Evolutionary conservation across 139 green algal species (phyloP).

Genomic region (Picochlorum sp.): DNA sequence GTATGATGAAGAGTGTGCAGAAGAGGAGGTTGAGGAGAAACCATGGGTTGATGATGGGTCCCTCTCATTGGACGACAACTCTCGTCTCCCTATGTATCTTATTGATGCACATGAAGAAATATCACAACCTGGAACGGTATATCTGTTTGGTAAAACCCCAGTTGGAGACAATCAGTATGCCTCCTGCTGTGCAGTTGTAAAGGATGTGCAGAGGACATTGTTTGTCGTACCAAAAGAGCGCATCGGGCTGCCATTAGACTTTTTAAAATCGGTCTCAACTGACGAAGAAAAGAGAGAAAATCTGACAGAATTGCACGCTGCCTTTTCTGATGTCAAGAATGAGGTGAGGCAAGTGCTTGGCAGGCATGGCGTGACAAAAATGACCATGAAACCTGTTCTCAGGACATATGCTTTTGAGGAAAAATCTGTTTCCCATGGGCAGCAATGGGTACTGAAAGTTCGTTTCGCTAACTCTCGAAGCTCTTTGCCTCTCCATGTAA

Average conservation of each 20-base stretch:
- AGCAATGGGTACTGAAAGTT: constrained; percentile 91
- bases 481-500: constrained; percentile 51
- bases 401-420: constrained; percentile 91
- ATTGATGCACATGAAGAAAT: constrained; percentile 84
- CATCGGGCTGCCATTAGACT: constrained; percentile 11
- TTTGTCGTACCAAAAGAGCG: constrained; percentile 73
- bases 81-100: constrained; percentile 75
- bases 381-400: constrained; percentile 79
- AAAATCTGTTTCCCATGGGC: constrained; percentile 52
- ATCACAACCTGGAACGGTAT: constrained; percentile 58
- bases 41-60: constrained; percentile 19
- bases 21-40: constrained; percentile 1
- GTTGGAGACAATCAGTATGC: constrained; percentile 22
- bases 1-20: constrained; percentile 25
- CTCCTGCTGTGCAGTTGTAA: constrained; percentile 60
- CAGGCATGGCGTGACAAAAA: constrained; percentile 47
- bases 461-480: constrained; percentile 49
- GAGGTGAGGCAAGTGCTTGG: constrained; percentile 66
- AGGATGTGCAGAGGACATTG: constrained; percentile 51
- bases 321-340: constrained; percentile 52
- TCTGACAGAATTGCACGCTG: constrained; percentile 34
- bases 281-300: constrained; percentile 37
- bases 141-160: constrained; percentile 89
- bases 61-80: constrained; percentile 56
- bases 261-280: constrained; percentile 39